Evolutionary conservation across 1,284 basidiomycete species (phyloP).

Genomic region (Puccinia triticina): DNA sequence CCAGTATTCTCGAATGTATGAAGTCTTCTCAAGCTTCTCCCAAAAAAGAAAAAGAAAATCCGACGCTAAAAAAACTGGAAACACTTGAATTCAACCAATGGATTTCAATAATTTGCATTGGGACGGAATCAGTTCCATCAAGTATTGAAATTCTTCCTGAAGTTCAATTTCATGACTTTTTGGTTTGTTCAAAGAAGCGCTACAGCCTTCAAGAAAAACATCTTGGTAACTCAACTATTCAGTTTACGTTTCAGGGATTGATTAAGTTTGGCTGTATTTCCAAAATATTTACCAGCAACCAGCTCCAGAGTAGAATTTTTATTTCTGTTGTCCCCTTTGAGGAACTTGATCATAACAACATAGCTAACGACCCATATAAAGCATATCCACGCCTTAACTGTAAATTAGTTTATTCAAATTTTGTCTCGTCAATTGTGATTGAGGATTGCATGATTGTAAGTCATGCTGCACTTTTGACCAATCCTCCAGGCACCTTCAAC

Average conservation of each 20-base stretch:
- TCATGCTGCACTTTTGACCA: neutral
- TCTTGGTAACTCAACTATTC: constrained; percentile 1
- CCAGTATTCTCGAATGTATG: neutral
- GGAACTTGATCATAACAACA: neutral
- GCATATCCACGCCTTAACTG: neutral
- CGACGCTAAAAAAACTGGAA: neutral
- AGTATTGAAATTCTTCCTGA: neutral
- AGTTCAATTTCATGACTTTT: neutral
- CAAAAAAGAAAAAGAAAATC: neutral
- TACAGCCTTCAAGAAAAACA: constrained; percentile 4
- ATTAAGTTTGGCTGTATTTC: neutral
- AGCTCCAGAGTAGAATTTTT: neutral
- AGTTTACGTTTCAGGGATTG: neutral
- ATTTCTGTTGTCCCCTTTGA: neutral
- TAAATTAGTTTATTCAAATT: neutral
- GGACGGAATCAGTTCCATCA: neutral
- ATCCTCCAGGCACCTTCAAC: neutral
- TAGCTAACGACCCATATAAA: neutral
- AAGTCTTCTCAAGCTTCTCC: neutral
- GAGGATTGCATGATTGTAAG: neutral
- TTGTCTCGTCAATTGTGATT: neutral
- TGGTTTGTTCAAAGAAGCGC: neutral
- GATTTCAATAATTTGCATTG: neutral
- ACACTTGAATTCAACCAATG: neutral
- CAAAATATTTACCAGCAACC: neutral